These are phyloP conservation scores for Skeletonema marinoi DNA, from an alignment of 108 stramenopile species.

Conservation along the genomic window DNA sequence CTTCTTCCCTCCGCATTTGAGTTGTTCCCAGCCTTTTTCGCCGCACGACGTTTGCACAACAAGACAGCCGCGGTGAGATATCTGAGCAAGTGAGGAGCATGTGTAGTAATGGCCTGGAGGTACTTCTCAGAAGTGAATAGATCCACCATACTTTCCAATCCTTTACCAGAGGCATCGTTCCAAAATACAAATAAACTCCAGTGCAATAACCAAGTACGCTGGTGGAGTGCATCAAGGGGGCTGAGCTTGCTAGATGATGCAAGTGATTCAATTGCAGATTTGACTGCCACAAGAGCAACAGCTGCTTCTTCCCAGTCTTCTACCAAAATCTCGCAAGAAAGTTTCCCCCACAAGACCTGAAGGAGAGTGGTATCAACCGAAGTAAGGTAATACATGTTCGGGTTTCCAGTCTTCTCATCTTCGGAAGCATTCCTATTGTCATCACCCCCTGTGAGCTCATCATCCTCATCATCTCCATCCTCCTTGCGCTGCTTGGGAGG, in stretches of 20 bases:
- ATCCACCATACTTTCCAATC: conserved; percentile 88
- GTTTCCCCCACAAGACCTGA: conserved; percentile 91
- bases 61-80: conserved; percentile 98
- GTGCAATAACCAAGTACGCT: conserved; percentile 98
- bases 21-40: conserved; percentile 70
- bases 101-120: conserved; percentile 98
- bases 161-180: conserved; percentile 88
- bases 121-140: conserved; percentile 86
- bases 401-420: conserved; percentile 69
- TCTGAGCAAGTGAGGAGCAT: conserved; percentile 97
- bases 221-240: conserved; percentile 90
- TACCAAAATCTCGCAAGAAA: conserved; percentile 91
- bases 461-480: conserved; percentile 61
- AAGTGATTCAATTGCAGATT: conserved; percentile 78
- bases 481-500: conserved; percentile 59
- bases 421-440: conserved; percentile 28
- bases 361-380: conserved; percentile 65
- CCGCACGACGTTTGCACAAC: conserved; percentile 88
- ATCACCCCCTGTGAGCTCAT: conserved; percentile 35
- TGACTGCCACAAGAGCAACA: conserved; percentile 83
- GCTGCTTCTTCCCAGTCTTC: conserved; percentile 90
- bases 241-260: conserved; percentile 64
- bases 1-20: conserved; percentile 69
- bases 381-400: conserved; percentile 81
- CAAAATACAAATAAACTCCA: conserved; percentile 99